Conservation (phyloP, 768 basidiomycete species). For the Auriculariales sp. region DNA sequence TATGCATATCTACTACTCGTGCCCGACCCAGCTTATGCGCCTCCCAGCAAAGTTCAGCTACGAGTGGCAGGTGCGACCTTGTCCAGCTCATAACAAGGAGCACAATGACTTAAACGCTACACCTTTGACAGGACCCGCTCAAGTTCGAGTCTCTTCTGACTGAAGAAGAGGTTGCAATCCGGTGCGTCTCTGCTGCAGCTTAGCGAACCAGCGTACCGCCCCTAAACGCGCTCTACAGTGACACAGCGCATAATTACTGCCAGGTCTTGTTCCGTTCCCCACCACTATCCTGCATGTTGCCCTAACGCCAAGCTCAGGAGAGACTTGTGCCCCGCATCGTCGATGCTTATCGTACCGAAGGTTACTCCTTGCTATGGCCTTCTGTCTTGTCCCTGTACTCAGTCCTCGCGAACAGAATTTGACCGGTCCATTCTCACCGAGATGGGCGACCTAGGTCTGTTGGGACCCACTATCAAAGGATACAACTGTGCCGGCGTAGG, state of each 20-base stretch:
- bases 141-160: conserved; percentile 65
- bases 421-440: conserved; percentile 63
- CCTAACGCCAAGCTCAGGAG: conserved; percentile 32
- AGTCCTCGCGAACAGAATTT: conserved; percentile 39
- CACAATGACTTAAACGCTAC: no score
- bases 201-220: neutral
- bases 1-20: no score
- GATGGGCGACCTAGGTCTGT: conserved; percentile 83
- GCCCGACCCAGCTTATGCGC: no score
- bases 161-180: conserved; percentile 80
- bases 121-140: conserved; percentile 81
- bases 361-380: conserved; percentile 23
- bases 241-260: conserved; percentile 67
- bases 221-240: conserved; percentile 26
- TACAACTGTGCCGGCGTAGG: conserved; percentile 90
- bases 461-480: conserved; percentile 85
- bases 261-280: conserved; percentile 30
- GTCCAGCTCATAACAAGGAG: no score
- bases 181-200: conserved; percentile 29
- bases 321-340: conserved; percentile 78
- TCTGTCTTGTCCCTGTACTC: neutral
- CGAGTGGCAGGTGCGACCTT: no score
- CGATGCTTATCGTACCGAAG: conserved; percentile 77
- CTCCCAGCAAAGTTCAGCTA: no score
- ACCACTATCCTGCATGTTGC: neutral